Percentiles rank a stretch among this genome's conserved stretches.
These are phyloP conservation scores for Sphaerobolus stellatus DNA, from an alignment of 1,284 basidiomycete genomes.

Conservation along the genomic window DNA sequence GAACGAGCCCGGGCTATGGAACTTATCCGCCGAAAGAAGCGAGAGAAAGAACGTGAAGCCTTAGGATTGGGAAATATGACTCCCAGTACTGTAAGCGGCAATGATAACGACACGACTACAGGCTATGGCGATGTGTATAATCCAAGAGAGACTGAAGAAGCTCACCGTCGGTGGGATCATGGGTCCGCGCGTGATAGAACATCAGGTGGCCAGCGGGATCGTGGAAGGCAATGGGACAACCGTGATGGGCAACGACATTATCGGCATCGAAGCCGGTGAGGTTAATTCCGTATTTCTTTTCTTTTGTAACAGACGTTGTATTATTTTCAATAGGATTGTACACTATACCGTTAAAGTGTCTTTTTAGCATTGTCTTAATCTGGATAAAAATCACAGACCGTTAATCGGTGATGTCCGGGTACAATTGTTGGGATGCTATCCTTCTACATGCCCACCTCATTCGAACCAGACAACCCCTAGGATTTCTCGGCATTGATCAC, in stretches of 20 bases:
- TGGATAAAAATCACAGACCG: too few relatives aligned
- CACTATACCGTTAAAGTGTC: too few relatives aligned
- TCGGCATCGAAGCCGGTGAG: conserved; percentile 6
- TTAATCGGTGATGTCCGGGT: too few relatives aligned
- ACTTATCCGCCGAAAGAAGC: conserved; percentile 61
- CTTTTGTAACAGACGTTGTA: neutral
- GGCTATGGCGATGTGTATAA: conserved; percentile 72
- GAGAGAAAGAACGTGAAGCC: conserved; percentile 44
- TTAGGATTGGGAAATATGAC: conserved; percentile 52
- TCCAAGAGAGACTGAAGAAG: conserved; percentile 65
- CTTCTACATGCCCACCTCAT: too few relatives aligned
- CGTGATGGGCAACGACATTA: neutral
- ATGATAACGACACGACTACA: conserved; percentile 38
- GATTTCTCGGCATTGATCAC: too few relatives aligned
- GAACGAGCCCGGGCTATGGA: conserved; percentile 71
- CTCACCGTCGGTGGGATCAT: conserved; percentile 42
- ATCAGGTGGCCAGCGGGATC: neutral
- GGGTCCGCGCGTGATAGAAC: too few relatives aligned
- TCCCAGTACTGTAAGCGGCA: conserved; percentile 64
- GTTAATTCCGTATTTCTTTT: neutral
- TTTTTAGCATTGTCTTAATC: too few relatives aligned
- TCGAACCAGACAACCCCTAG: too few relatives aligned
- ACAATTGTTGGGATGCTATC: too few relatives aligned
- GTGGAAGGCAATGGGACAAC: too few relatives aligned
- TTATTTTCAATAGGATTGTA: too few relatives aligned